Evolutionary conservation across 2,329 filamentous ascomycete genomes (phyloP), one percentile per base, ranked within the genome.

Genomic region (Colletotrichum melonis): DNA sequence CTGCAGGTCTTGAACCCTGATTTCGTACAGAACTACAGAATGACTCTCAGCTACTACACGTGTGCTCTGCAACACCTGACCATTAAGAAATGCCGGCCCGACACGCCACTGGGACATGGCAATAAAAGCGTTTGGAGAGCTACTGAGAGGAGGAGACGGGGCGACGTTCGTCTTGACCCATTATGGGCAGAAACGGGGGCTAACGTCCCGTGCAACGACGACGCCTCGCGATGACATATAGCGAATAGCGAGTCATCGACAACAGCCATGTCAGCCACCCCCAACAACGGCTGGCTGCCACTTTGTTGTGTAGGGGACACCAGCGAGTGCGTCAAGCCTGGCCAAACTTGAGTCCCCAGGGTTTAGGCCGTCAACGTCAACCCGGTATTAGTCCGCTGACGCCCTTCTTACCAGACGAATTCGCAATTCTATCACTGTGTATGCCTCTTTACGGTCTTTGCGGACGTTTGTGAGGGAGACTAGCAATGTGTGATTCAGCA

Each of bases 71-170:
- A 63, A 74, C 72, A 74, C 72, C 72, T 74, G 72, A 74, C 52
- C 59, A 72, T 32, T 32, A 57, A 72, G 72, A 72, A 72, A 74
- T 74, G 72, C 72, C 63, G 63, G 63, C 68, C 63, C 68, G 68
- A 46, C 28, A 74, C 68, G 58, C 68, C 56, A 74, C 28, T 54
- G 22, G 56, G 42, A 49, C 42, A 54, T 55, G 32, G 60, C 55
- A 38, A 8, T 9, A 19, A n/a, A n/a, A n/a, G 19, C 42, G 42
- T 49, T 49, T 19, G 19, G 42, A 49, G 42, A 49, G 46, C 14
- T 12, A 52, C 22, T 62, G 22, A 32, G 19, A 49, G 55, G 19
- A n/a, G 52, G 22, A 56, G 24, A 54, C 30, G 42, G 60, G 42
- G 66, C 22, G 46, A 52, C 60, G 22, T 26, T 26, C 42, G 28